Conservation (phyloP, 345 rosid genomes). For the Rhodomyrtus tomentosa region DNA sequence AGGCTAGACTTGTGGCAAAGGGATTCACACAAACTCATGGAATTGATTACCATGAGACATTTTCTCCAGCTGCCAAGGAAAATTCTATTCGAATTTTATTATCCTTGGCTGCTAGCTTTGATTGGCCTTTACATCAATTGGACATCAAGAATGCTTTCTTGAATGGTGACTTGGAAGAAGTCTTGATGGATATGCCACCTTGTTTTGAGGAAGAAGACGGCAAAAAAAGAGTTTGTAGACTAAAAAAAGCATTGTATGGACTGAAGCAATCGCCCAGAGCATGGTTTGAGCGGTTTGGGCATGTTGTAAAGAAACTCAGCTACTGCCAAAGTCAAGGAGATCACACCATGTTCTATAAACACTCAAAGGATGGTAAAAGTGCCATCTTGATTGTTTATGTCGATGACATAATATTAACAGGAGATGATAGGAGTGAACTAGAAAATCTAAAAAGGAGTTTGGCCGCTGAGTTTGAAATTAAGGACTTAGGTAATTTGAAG, state of each 20-base stretch:
- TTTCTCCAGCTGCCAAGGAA: no score
- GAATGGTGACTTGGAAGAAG: no score
- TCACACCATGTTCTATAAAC: neutral
- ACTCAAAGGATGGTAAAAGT: neutral
- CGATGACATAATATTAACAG: neutral
- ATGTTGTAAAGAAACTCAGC: no score
- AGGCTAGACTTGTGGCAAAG: no score
- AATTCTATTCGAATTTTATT: no score
- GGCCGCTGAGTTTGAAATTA: neutral
- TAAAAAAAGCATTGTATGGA: neutral
- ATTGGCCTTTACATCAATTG: neutral
- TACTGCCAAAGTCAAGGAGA: neutral
- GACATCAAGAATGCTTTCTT: neutral
- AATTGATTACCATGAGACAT: no score
- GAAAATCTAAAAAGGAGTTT: neutral
- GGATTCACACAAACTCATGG: no score
- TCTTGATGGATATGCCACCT: no score
- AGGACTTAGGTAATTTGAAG: neutral
- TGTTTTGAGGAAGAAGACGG: no score
- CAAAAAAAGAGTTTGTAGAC: no score
- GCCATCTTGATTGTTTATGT: neutral
- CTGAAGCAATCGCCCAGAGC: neutral
- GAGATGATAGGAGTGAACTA: neutral
- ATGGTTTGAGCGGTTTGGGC: neutral
- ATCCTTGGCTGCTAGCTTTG: no score